phyloP scores from a whole-genome alignment of 169 alveolate genomes.

The Plasmodium billcollinsi region DNA sequence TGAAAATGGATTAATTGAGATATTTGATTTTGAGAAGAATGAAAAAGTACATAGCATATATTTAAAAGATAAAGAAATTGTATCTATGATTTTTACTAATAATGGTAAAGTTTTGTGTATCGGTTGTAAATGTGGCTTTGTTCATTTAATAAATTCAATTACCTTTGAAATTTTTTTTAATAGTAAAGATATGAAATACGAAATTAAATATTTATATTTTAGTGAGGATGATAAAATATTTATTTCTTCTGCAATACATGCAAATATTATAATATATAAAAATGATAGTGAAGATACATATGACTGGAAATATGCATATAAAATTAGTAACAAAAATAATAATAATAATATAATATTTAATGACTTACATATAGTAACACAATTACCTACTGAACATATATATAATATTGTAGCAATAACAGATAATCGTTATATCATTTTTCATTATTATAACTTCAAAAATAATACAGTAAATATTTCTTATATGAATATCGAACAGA shows the following conservation, averaged over 20 bases:
- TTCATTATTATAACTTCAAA: constrained; percentile 42
- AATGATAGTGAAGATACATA: constrained; percentile 6
- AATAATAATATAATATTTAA: constrained; percentile 28
- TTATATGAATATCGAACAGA: constrained; percentile 45
- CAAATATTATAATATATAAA: constrained; percentile 64
- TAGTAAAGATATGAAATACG: constrained; percentile 71
- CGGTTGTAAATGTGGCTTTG: constrained; percentile 68
- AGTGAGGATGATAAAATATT: constrained; percentile 68
- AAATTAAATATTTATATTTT: constrained; percentile 41
- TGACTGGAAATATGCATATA: constrained; percentile 61
- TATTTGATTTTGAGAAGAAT: constrained; percentile 69
- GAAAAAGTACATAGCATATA: constrained; percentile 10
- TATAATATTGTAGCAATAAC: constrained; percentile 63
- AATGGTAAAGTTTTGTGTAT: constrained; percentile 46
- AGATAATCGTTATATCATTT: constrained; percentile 30
- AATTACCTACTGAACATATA: constrained; percentile 7
- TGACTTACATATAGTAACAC: constrained; percentile 38
- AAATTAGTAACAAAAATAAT: constrained; percentile 59
- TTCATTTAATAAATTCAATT: constrained; percentile 26
- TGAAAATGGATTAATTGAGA: constrained; percentile 52
- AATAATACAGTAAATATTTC: constrained; percentile 41
- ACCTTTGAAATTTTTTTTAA: constrained; percentile 23
- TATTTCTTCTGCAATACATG: constrained; percentile 36
- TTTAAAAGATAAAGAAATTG: constrained; percentile 47
- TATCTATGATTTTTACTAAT: constrained; percentile 41